Conservation (phyloP, 352 stramenopile species). For the Globisporangium takayamanum region DNA sequence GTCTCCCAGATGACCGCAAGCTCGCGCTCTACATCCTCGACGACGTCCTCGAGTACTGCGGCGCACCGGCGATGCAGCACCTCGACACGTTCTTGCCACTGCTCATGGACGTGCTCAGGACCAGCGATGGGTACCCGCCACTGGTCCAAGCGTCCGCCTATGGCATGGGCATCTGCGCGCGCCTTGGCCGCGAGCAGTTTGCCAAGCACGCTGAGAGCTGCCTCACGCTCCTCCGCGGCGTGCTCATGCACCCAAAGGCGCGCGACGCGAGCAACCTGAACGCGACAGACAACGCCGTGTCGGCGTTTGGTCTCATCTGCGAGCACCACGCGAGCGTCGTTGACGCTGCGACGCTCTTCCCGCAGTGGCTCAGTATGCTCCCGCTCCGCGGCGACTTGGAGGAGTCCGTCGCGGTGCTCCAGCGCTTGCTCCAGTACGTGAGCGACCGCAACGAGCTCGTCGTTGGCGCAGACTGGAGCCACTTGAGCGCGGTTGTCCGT, state of each 20-base stretch:
- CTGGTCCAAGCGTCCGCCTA: conserved; percentile 69
- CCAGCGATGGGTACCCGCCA: conserved; percentile 44
- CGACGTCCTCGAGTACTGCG: conserved; percentile 79
- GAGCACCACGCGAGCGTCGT: conserved; percentile 51
- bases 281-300: conserved; percentile 75
- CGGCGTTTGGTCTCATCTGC: conserved; percentile 64
- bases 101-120: conserved; percentile 55
- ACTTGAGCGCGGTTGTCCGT: conserved; percentile 48
- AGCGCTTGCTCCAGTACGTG: conserved; percentile 62
- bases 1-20: conserved; percentile 70
- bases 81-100: conserved; percentile 66
- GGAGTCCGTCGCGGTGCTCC: conserved; percentile 59
- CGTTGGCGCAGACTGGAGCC: conserved; percentile 36
- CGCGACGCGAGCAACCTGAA: conserved; percentile 50
- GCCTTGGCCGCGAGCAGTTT: conserved; percentile 45
- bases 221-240: conserved; percentile 49
- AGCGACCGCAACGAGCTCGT: conserved; percentile 51
- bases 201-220: conserved; percentile 38
- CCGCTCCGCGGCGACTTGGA: conserved; percentile 72
- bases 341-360: conserved; percentile 44
- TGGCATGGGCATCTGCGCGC: conserved; percentile 65
- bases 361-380: conserved; percentile 64
- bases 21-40: conserved; percentile 85
- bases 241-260: conserved; percentile 48
- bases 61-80: conserved; percentile 32